A percentile compares a stretch with the other conserved stretches of the same genome.
Conservation (phyloP, 176 grass and related monocot genomes). For the Zea luxurians region DNA sequence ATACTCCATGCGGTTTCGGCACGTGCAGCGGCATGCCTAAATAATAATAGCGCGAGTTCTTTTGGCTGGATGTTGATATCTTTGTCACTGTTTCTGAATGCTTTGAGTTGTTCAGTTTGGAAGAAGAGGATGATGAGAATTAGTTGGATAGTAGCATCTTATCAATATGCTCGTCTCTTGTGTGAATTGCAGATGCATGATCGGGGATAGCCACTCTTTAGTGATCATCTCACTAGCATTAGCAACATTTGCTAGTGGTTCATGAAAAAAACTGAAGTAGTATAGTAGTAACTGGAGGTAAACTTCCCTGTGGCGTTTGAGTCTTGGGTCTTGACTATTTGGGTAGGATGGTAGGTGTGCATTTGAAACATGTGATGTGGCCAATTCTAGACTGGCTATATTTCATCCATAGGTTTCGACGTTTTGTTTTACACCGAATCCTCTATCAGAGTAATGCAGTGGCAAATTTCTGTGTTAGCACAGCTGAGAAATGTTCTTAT, state of each 20-base stretch:
- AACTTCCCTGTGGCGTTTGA: not conserved
- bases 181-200: not conserved
- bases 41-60: not conserved
- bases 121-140: not conserved
- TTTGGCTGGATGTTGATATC: not conserved
- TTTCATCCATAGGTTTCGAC: not conserved
- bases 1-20: not conserved
- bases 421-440: no score
- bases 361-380: not conserved
- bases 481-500: not conserved
- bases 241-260: not conserved
- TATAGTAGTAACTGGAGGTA: not conserved
- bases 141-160: no score
- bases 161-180: not conserved
- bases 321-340: not conserved
- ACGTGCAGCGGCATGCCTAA: constrained; percentile 6
- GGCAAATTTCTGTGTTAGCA: no score
- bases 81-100: not conserved
- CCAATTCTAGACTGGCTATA: not conserved
- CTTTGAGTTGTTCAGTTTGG: constrained; percentile 11
- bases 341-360: not conserved
- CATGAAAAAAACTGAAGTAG: not conserved
- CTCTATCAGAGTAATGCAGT: no score
- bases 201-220: not conserved
- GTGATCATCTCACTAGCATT: not conserved